These are phyloP conservation scores for Smithsoniella earleae DNA, from an alignment of 163 green algal genomes.

Conservation along the genomic window DNA sequence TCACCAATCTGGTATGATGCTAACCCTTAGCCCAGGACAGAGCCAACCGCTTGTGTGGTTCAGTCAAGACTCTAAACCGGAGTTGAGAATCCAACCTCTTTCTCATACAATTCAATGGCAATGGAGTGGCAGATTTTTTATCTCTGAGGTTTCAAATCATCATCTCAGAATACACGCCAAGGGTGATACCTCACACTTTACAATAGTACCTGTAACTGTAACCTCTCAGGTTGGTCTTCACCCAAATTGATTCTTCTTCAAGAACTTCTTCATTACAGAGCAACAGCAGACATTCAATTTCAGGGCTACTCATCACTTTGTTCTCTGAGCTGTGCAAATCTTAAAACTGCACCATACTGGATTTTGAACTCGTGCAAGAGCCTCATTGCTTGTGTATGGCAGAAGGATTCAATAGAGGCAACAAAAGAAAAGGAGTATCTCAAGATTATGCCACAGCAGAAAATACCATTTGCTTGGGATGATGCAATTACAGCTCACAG, in stretches of 20 bases:
- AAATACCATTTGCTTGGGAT: conserved; percentile 17
- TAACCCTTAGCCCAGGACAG: conserved; percentile 1
- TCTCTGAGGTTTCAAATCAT: conserved; percentile 20
- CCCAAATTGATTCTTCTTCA: too few relatives aligned
- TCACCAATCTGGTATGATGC: background rate
- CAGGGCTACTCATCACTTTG: conserved; percentile 21
- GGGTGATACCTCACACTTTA: background rate
- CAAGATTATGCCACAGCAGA: conserved; percentile 4
- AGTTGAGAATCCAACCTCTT: background rate
- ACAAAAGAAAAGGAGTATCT: background rate
- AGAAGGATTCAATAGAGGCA: conserved; percentile 10
- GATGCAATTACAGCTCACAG: conserved; percentile 4
- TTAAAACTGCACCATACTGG: background rate
- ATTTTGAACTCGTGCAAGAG: background rate
- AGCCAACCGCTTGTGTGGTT: conserved; percentile 7
- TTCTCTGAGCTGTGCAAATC: background rate
- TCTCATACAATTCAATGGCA: background rate
- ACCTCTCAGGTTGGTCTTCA: conserved; percentile 8
- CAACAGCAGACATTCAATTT: background rate
- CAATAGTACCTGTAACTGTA: conserved; percentile 13
- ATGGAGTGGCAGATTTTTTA: conserved; percentile 13
- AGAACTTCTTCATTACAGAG: too few relatives aligned
- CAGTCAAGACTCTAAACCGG: conserved; percentile 11
- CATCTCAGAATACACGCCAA: background rate
- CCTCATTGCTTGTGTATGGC: background rate